These are phyloP conservation scores for Microsporum ferrugineum DNA, from an alignment of 2,329 filamentous ascomycete species.

Conservation along the genomic window DNA sequence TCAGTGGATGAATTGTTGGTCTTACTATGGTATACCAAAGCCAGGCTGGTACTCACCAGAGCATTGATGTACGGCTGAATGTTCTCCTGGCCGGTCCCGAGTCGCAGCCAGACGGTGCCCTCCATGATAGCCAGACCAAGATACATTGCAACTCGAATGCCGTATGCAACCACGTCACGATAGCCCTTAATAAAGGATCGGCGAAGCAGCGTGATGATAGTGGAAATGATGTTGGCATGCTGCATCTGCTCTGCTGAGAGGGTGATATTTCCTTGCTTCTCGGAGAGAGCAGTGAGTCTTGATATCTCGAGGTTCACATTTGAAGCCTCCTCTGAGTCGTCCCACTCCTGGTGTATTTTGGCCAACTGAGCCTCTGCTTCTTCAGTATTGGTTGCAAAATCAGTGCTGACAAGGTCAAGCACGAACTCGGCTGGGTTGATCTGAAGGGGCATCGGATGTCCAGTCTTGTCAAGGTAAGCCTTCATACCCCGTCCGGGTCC, in stretches of 20 bases:
- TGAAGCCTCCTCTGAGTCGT: slow-evolving; percentile 34
- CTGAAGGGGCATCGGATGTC: slow-evolving; percentile 53
- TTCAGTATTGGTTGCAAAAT: slow-evolving; percentile 48
- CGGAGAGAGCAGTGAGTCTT: slow-evolving; percentile 11
- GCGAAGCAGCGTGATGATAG: slow-evolving; percentile 58
- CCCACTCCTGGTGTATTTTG: slow-evolving; percentile 47
- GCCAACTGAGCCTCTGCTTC: slow-evolving; percentile 41
- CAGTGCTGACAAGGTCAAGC: slow-evolving; percentile 66
- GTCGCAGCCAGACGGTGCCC: slow-evolving; percentile 74
- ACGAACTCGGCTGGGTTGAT: slow-evolving; percentile 73
- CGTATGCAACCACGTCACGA: slow-evolving; percentile 73
- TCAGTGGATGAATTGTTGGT: not conserved
- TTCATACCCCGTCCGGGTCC: slow-evolving; percentile 49
- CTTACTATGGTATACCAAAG: not conserved
- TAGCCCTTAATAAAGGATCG: slow-evolving; percentile 74
- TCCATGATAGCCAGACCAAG: slow-evolving; percentile 69
- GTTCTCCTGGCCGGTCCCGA: slow-evolving; percentile 55
- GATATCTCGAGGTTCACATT: slow-evolving; percentile 23
- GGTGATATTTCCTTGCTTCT: slow-evolving; percentile 20
- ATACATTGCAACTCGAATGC: slow-evolving; percentile 75
- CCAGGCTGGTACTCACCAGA: slow-evolving; percentile 40
- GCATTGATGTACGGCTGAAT: slow-evolving; percentile 77
- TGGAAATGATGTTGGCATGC: slow-evolving; percentile 33
- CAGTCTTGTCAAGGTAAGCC: slow-evolving; percentile 53
- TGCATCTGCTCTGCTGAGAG: slow-evolving; percentile 22